Base-by-base conservation (phyloP, 306 rosid species). In the Biancaea sappan region DNA sequence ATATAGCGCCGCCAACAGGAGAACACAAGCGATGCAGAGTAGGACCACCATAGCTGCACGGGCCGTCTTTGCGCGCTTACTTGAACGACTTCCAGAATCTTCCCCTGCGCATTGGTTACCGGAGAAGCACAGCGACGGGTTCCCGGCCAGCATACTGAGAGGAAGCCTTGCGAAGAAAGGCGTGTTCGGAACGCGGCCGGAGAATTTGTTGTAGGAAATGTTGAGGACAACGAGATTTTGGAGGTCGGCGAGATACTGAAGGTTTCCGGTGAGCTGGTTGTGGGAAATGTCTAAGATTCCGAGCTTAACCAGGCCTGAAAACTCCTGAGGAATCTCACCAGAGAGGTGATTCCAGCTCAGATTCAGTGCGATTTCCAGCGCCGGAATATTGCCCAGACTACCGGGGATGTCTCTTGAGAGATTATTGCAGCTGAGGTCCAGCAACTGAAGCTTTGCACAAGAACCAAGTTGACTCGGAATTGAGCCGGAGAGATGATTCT, bases 141-240 rank as follows among this genome's bases (percentile, higher is more conserved):
- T 89, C 3, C 86, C 89, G 35, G 85, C 79, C 63, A 89, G 73
- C 52, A 70, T 84, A 69, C 77, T 89, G 18, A 84, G 37, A 2
- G 94, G 91, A 31, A 89, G 91, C 73, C 76, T 77, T 28, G 87
- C 18, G 72, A 89, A 89, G 82, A 89, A 84, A 22, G 88, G 84
- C 31, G 91, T 82, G 53, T 84, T 82, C 0, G 94, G 94, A 5
- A 89, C 83, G 52, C 66, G 71, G 4, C 94, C 91, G 2, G 88
- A 78, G 79, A 89, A 84, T 77, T 60, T 85, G 83, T 89, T 89
- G 77, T 82, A 75, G 6, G 94, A 89, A 40, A 86, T 61, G 44
- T 89, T 89, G 73, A 89, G 91, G 77, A 83, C 88, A 19, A 86
- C 89, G 50, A 89, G 89, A 65, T 89, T 89, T 57, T 84, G 91